Conservation (phyloP, 2,329 filamentous ascomycete species). For the Penicillium brevicompactum region DNA sequence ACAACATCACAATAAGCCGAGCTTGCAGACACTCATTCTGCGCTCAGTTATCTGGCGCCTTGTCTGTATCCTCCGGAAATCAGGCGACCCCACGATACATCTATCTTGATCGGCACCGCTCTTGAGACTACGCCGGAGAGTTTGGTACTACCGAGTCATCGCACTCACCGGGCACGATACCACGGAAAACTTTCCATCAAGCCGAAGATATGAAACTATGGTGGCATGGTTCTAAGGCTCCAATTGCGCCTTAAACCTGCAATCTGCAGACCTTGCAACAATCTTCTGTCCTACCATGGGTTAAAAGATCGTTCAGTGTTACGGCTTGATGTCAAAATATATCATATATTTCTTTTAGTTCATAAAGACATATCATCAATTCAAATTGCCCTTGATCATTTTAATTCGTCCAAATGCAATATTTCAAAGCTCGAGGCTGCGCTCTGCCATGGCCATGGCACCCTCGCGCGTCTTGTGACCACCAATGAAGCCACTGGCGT, state of each 20-base stretch:
- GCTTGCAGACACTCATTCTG: too few relatives aligned
- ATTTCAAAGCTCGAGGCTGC: slow-evolving; percentile 35
- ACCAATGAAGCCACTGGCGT: slow-evolving; percentile 93
- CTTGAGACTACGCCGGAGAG: too few relatives aligned
- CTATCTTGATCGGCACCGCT: too few relatives aligned
- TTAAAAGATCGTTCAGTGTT: not conserved
- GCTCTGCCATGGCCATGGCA: slow-evolving; percentile 75
- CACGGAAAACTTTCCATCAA: too few relatives aligned
- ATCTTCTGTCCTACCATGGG: not conserved
- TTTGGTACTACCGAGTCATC: too few relatives aligned
- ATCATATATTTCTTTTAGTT: slow-evolving; percentile 1
- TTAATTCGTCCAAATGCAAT: not conserved
- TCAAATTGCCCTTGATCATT: slow-evolving; percentile 4
- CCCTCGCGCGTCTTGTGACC: slow-evolving; percentile 92
- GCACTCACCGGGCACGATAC: too few relatives aligned
- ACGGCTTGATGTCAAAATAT: not conserved
- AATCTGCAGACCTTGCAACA: not conserved
- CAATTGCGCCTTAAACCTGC: not conserved
- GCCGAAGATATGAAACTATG: too few relatives aligned
- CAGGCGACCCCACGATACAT: too few relatives aligned
- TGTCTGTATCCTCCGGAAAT: too few relatives aligned
- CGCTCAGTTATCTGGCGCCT: too few relatives aligned
- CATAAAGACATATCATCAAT: slow-evolving; percentile 2
- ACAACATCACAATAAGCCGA: too few relatives aligned
- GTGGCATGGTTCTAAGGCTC: too few relatives aligned